phyloP scores from a whole-genome alignment of 345 rosid genomes.

The Theobroma cacao region DNA sequence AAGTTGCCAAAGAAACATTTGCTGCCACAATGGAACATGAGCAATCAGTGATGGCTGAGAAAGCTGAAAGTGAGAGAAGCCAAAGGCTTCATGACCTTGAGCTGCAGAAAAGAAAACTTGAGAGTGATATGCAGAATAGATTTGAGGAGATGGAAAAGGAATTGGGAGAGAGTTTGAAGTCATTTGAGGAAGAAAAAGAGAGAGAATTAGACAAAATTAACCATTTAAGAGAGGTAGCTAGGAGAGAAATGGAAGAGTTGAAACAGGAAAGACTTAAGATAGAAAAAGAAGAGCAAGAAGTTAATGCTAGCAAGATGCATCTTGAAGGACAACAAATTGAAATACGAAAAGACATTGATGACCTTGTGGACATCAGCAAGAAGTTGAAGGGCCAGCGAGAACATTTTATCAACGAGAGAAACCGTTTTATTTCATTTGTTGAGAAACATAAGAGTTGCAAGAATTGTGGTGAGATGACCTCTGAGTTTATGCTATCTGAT shows the following conservation, averaged over 20 bases:
- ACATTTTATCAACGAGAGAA: conserved; percentile 75
- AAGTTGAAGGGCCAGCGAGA: conserved; percentile 81
- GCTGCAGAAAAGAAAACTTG: conserved; percentile 61
- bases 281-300: conserved; percentile 64
- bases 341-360: conserved; percentile 78
- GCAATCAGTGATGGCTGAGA: conserved; percentile 47
- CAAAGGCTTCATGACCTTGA: conserved; percentile 73
- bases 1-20: conserved; percentile 68
- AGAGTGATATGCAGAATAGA: conserved; percentile 59
- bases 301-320: conserved; percentile 60
- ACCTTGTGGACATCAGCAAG: conserved; percentile 71
- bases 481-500: conserved; percentile 75
- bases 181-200: conserved; percentile 83
- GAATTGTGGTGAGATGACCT: conserved; percentile 62
- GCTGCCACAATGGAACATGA: conserved; percentile 75
- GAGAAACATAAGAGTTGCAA: conserved; percentile 71
- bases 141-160: conserved; percentile 62
- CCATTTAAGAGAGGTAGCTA: conserved; percentile 71
- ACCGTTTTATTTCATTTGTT: conserved; percentile 65
- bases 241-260: conserved; percentile 87
- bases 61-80: conserved; percentile 70
- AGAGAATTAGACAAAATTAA: conserved; percentile 67
- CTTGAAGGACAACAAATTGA: conserved; percentile 82
- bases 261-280: conserved; percentile 57
- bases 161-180: conserved; percentile 51